Conservation (phyloP, 2,329 filamentous ascomycete genomes). For the Penicillium sp. region DNA sequence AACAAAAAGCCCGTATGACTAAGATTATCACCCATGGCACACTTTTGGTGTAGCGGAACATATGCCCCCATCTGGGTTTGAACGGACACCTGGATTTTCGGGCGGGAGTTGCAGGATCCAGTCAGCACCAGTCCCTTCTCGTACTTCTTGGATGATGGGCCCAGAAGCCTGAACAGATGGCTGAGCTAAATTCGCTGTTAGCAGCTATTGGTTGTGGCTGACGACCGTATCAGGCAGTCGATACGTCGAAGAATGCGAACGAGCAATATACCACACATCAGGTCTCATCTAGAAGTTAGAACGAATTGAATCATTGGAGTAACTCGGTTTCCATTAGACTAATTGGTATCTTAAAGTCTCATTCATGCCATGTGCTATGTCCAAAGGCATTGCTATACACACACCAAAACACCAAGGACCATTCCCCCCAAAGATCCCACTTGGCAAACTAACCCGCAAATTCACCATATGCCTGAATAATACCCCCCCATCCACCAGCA, state of each 20-base stretch:
- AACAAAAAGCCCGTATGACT: too few species aligned
- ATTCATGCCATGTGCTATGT: not conserved
- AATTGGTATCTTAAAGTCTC: not conserved
- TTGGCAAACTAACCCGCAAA: slow-evolving; percentile 18
- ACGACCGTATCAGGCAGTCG: not conserved
- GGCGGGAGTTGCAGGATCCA: not conserved
- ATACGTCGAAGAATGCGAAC: too few species aligned
- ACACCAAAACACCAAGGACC: not conserved
- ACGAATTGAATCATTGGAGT: not conserved
- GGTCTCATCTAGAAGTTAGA: not conserved
- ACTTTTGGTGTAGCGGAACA: too few species aligned
- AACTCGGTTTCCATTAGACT: not conserved
- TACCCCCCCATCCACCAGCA: slow-evolving; percentile 37
- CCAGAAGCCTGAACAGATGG: not conserved
- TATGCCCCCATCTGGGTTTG: too few species aligned
- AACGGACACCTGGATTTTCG: not conserved
- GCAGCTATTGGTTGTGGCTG: not conserved
- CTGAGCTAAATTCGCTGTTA: not conserved
- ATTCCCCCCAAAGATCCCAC: not conserved
- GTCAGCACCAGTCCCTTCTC: not conserved
- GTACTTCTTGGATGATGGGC: too few species aligned
- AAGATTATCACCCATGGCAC: too few species aligned
- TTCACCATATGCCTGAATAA: slow-evolving; percentile 35
- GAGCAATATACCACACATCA: too few species aligned
- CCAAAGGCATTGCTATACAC: not conserved